These are phyloP conservation scores for Colletotrichum higginsianum DNA, from an alignment of 2,329 filamentous ascomycete species.

Conservation along the genomic window DNA sequence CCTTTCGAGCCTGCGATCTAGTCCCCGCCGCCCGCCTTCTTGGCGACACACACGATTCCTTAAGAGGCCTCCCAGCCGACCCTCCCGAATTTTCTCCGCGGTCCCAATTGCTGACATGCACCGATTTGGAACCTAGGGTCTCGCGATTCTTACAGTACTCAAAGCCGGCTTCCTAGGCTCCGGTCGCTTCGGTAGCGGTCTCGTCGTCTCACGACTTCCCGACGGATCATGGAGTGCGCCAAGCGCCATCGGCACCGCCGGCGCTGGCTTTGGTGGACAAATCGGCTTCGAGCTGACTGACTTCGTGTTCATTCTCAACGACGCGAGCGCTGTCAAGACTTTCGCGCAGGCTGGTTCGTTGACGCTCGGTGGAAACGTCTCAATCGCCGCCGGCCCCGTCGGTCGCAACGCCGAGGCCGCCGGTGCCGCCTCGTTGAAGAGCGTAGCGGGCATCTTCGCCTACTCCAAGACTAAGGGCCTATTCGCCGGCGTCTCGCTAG, in stretches of 20 bases:
- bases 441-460: slow-evolving; percentile 92
- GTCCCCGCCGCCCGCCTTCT: slow-evolving; percentile 25
- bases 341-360: slow-evolving; percentile 94
- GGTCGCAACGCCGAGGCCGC: slow-evolving; percentile 97
- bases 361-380: slow-evolving; percentile 96
- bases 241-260: slow-evolving; percentile 84
- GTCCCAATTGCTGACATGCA: slow-evolving; percentile 29
- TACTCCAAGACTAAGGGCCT: slow-evolving; percentile 99
- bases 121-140: slow-evolving; percentile 66
- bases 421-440: slow-evolving; percentile 90
- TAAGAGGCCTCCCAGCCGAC: slow-evolving; percentile 8
- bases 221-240: slow-evolving; percentile 88
- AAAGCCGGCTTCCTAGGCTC: slow-evolving; percentile 91
- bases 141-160: slow-evolving; percentile 88
- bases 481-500: slow-evolving; percentile 94
- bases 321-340: slow-evolving; percentile 88
- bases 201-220: slow-evolving; percentile 84
- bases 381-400: slow-evolving; percentile 92
- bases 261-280: slow-evolving; percentile 87
- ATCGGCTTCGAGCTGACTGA: slow-evolving; percentile 91
- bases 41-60: slow-evolving; percentile 22
- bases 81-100: not conserved
- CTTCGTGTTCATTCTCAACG: slow-evolving; percentile 99
- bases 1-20: slow-evolving; percentile 16
- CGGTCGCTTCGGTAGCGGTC: slow-evolving; percentile 84